phyloP scores from a whole-genome alignment of 2,329 filamentous ascomycete species.

The Cladosporium sp. region DNA sequence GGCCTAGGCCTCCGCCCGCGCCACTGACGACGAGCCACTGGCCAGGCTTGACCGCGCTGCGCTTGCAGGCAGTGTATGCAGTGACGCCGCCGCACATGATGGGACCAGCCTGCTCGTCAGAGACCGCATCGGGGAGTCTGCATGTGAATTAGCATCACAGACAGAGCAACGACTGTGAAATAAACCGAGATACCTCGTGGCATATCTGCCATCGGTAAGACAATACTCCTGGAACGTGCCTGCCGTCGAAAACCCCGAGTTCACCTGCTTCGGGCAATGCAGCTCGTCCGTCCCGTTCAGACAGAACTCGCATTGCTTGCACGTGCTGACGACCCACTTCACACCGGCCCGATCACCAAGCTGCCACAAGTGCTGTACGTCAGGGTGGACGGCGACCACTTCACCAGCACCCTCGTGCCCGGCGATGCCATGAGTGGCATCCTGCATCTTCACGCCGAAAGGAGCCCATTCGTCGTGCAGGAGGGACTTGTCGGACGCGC shows the following conservation, averaged over 20 bases:
- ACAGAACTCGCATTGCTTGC: conserved; percentile 35
- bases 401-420: conserved; percentile 36
- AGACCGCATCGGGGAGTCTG: conserved; percentile 39
- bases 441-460: conserved; percentile 35
- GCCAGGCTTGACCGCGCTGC: conserved; percentile 39
- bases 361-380: conserved; percentile 32
- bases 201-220: conserved; percentile 39
- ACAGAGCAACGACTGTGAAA: not conserved
- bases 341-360: conserved; percentile 36
- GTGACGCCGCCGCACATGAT: conserved; percentile 44
- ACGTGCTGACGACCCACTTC: conserved; percentile 35
- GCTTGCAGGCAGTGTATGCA: conserved; percentile 36
- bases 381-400: conserved; percentile 31
- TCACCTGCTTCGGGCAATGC: conserved; percentile 39
- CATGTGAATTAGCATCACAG: conserved; percentile 38
- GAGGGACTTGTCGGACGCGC: conserved; percentile 39
- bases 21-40: conserved; percentile 43
- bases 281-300: conserved; percentile 39
- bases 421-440: conserved; percentile 31
- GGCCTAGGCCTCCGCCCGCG: conserved; percentile 38
- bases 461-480: conserved; percentile 40
- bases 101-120: conserved; percentile 40
- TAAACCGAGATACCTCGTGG: conserved; percentile 26
- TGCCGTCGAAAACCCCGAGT: conserved; percentile 40
- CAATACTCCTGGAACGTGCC: conserved; percentile 43